A percentile compares a stretch with the other conserved stretches of the same genome.
phyloP scores from a whole-genome alignment of 768 basidiomycete genomes.

The Nidularia sp. region DNA sequence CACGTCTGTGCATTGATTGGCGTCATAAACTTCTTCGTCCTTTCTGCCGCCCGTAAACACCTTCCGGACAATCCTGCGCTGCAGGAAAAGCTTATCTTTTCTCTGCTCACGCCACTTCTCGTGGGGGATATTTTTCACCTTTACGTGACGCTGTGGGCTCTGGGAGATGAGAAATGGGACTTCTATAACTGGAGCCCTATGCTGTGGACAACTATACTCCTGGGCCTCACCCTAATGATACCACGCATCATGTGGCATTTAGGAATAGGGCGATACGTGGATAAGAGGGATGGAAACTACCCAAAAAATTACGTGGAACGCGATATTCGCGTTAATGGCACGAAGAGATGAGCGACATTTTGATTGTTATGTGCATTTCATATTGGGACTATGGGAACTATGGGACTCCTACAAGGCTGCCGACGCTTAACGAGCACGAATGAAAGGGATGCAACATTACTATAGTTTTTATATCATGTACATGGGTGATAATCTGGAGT shows the following conservation, averaged over 20 bases:
- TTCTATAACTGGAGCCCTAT: conserved; percentile 61
- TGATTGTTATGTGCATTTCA: not conserved
- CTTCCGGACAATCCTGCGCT: conserved; percentile 53
- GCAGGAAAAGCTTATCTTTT: conserved; percentile 68
- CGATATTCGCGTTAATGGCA: not conserved
- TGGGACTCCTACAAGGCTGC: not conserved
- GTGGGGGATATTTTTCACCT: conserved; percentile 68
- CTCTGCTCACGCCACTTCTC: conserved; percentile 64
- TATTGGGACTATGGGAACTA: not conserved
- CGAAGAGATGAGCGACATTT: not conserved
- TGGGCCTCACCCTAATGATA: conserved; percentile 63
- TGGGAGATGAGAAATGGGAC: conserved; percentile 68
- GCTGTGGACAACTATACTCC: conserved; percentile 61
- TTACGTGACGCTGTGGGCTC: conserved; percentile 66
- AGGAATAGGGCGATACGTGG: conserved; percentile 71
- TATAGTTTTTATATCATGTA: not conserved
- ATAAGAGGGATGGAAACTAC: conserved; percentile 49
- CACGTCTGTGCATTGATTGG: conserved; percentile 77
- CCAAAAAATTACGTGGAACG: conserved; percentile 8
- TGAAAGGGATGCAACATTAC: not conserved
- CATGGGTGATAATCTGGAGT: not conserved
- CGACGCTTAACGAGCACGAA: not conserved
- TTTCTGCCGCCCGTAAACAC: conserved; percentile 57
- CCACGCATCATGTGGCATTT: conserved; percentile 73
- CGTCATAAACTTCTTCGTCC: conserved; percentile 62